A percentile compares a stretch with the other conserved stretches of the same genome.
Conservation (phyloP, 148 eudicot genomes). For the Camellia granthamiana region DNA sequence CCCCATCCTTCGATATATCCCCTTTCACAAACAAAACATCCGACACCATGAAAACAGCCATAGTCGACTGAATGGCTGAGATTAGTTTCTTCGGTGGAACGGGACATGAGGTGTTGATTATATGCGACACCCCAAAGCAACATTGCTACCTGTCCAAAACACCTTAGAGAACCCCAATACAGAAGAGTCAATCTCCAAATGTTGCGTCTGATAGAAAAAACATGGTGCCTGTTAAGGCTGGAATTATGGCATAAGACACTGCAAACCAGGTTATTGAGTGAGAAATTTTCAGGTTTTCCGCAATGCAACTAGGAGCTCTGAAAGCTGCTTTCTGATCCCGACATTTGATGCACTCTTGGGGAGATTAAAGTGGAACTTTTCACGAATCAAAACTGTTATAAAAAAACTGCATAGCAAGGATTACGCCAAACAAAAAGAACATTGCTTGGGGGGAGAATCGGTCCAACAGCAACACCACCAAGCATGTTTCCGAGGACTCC, state of each 20-base stretch:
- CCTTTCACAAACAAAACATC: conserved; percentile 76
- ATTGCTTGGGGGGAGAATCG: no score
- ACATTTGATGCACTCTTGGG: conserved; percentile 49
- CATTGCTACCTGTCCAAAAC: no score
- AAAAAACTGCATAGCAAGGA: no score
- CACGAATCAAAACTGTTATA: conserved; percentile 27
- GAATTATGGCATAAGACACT: no score
- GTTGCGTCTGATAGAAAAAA: no score
- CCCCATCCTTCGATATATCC: conserved; percentile 54
- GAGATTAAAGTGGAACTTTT: conserved; percentile 60
- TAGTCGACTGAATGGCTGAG: conserved; percentile 55
- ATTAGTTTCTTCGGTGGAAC: conserved; percentile 66
- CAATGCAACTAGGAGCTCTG: conserved; percentile 55
- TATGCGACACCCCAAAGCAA: conserved; percentile 58
- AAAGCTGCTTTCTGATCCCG: conserved; percentile 53
- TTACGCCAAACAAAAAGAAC: no score
- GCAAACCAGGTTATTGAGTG: no score
- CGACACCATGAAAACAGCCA: conserved; percentile 77
- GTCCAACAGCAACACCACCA: conserved; percentile 47
- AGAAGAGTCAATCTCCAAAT: no score
- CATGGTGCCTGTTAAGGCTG: no score
- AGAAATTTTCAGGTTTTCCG: conserved; percentile 54
- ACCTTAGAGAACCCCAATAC: no score
- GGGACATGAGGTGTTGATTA: conserved; percentile 48
- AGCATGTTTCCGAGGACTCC: conserved; percentile 76